A percentile compares a stretch with the other conserved stretches of the same genome.
Evolutionary conservation across 2,329 filamentous ascomycete species (phyloP).

Genomic region (Alternaria brassicicola): DNA sequence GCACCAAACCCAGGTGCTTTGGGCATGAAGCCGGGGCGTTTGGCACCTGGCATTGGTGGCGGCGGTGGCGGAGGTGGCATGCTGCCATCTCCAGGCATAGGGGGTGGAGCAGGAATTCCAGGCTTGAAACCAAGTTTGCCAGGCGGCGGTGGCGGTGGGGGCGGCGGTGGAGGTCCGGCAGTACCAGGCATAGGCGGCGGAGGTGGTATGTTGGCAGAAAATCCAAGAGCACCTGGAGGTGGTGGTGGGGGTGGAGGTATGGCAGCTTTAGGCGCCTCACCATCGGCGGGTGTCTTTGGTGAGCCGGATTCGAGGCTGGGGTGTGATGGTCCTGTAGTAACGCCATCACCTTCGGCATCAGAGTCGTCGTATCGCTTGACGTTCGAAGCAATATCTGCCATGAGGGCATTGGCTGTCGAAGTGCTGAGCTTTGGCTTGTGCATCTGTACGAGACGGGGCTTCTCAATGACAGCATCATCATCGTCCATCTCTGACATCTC

Average conservation of each 20-base stretch:
- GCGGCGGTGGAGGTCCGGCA: constrained; percentile 56
- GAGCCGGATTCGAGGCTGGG: constrained; percentile 74
- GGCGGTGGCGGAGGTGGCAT: constrained; percentile 61
- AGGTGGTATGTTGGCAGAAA: constrained; percentile 48
- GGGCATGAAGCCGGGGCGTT: constrained; percentile 74
- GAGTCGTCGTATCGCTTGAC: constrained; percentile 75
- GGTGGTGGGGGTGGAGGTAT: constrained; percentile 57
- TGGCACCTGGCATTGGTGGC: constrained; percentile 64
- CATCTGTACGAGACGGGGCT: constrained; percentile 78
- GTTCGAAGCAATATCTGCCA: constrained; percentile 76
- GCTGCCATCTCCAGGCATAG: constrained; percentile 56
- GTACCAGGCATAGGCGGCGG: constrained; percentile 57
- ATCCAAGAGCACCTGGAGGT: constrained; percentile 48
- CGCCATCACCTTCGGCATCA: constrained; percentile 72
- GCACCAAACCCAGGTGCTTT: constrained; percentile 61
- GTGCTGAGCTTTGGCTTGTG: constrained; percentile 70
- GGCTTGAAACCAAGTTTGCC: constrained; percentile 51
- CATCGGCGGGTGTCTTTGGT: constrained; percentile 70
- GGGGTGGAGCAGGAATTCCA: constrained; percentile 54
- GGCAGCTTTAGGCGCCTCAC: constrained; percentile 47
- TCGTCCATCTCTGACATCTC: constrained; percentile 47
- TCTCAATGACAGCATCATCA: constrained; percentile 72
- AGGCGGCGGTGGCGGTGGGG: constrained; percentile 56
- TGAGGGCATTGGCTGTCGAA: constrained; percentile 68
- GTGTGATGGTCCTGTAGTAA: constrained; percentile 76